phyloP scores from a whole-genome alignment of 495 filamentous ascomycete species.

The Xylaria palmicola region DNA sequence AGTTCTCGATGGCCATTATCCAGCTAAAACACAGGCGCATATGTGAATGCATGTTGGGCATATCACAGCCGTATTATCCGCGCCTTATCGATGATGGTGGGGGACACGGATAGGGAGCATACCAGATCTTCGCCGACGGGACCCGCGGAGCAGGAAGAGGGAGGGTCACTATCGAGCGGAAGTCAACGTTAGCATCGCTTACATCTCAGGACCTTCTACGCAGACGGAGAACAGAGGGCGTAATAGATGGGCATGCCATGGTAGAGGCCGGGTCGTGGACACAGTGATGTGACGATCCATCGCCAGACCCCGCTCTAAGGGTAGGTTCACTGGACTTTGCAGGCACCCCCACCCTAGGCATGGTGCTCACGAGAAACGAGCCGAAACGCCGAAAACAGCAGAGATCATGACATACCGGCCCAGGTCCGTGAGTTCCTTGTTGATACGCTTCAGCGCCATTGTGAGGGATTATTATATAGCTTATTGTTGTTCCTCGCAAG shows the following conservation, averaged over 20 bases:
- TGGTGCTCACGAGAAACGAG: slow-evolving; percentile 8
- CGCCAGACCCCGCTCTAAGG: slow-evolving; percentile 31
- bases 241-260: too few relatives aligned
- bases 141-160: slow-evolving; percentile 96
- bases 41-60: not conserved
- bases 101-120: slow-evolving; percentile 44
- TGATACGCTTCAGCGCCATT: slow-evolving; percentile 99
- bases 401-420: slow-evolving; percentile 72
- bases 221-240: too few relatives aligned
- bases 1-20: not conserved
- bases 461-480: slow-evolving; percentile 25
- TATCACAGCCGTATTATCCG: slow-evolving; percentile 2
- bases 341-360: slow-evolving; percentile 35
- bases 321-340: slow-evolving; percentile 16
- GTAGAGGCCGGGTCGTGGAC: too few relatives aligned
- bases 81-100: slow-evolving; percentile 19
- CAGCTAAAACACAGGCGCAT: not conserved
- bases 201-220: not conserved
- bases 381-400: not conserved
- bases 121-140: slow-evolving; percentile 97
- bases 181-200: slow-evolving; percentile 40
- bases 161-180: slow-evolving; percentile 71
- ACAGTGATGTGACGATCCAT: slow-evolving; percentile 18
- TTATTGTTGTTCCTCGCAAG: not conserved
- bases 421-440: slow-evolving; percentile 99